Percentiles rank a stretch among this genome's conserved stretches.
These are phyloP conservation scores for Cyberlindnera saturnus DNA, from an alignment of 805 yeast species.

Conservation along the genomic window DNA sequence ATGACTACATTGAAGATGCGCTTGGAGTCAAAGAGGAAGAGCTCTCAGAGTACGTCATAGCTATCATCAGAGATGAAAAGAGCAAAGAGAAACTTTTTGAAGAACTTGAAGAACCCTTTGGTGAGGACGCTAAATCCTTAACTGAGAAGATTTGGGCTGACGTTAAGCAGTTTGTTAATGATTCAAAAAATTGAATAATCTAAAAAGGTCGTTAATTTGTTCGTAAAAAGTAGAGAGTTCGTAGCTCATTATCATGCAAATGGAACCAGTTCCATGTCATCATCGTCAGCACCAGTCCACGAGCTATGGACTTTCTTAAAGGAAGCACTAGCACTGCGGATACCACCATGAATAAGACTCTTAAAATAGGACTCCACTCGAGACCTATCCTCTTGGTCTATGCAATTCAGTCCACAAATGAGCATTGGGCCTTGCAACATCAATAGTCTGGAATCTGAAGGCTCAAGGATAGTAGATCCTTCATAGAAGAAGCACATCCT, in stretches of 20 bases:
- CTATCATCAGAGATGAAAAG: slow-evolving; percentile 31
- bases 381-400: slow-evolving; percentile 7
- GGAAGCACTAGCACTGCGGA: slow-evolving; percentile 16
- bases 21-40: slow-evolving; percentile 50
- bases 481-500: slow-evolving; percentile 14
- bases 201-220: too few species aligned
- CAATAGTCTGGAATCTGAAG: slow-evolving; percentile 15
- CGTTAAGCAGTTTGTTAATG: slow-evolving; percentile 1
- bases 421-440: slow-evolving; percentile 22
- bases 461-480: slow-evolving; percentile 4
- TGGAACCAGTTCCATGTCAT: slow-evolving; percentile 13
- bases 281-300: slow-evolving; percentile 17
- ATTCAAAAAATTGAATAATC: too few species aligned
- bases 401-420: slow-evolving; percentile 14
- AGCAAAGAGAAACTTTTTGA: slow-evolving; percentile 28
- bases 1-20: slow-evolving; percentile 41
- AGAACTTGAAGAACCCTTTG: slow-evolving; percentile 46
- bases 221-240: background rate
- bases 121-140: slow-evolving; percentile 40
- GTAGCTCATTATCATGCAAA: slow-evolving; percentile 9
- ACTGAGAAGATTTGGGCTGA: slow-evolving; percentile 35
- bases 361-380: slow-evolving; percentile 14
- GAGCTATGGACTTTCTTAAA: slow-evolving; percentile 12
- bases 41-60: slow-evolving; percentile 37
- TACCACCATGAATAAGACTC: slow-evolving; percentile 12